These are phyloP conservation scores for Astraeus odoratus DNA, from an alignment of 768 basidiomycete genomes.

Conservation along the genomic window DNA sequence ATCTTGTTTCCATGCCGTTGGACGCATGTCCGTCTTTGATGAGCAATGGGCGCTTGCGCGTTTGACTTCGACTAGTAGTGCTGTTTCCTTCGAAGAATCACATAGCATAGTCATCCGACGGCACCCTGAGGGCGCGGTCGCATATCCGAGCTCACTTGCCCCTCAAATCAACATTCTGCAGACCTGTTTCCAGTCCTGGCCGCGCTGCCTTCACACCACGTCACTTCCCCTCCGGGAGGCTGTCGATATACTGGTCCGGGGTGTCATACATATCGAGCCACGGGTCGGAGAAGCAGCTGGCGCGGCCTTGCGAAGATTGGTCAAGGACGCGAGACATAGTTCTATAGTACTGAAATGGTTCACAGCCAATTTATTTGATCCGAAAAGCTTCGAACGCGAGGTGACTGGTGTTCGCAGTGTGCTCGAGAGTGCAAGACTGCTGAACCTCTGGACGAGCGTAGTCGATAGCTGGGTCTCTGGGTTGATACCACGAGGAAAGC, in stretches of 20 bases:
- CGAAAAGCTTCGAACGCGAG: slow-evolving; percentile 54
- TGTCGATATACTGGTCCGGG: slow-evolving; percentile 73
- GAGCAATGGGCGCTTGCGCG: slow-evolving; percentile 71
- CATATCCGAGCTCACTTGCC: slow-evolving; percentile 54
- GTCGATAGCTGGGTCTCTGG: slow-evolving; percentile 62
- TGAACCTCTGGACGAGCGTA: slow-evolving; percentile 67
- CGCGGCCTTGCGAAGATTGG: slow-evolving; percentile 64
- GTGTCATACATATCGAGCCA: slow-evolving; percentile 83
- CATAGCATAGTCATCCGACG: slow-evolving; percentile 61
- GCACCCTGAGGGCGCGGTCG: slow-evolving; percentile 56
- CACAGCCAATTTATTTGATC: slow-evolving; percentile 68
- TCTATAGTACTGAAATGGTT: slow-evolving; percentile 56
- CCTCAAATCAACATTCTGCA: slow-evolving; percentile 68
- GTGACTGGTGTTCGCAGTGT: slow-evolving; percentile 55
- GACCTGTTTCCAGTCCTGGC: slow-evolving; percentile 78
- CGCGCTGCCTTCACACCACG: slow-evolving; percentile 62
- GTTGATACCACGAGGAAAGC: slow-evolving; percentile 33
- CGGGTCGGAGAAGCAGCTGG: slow-evolving; percentile 60
- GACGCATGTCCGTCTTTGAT: slow-evolving; percentile 77
- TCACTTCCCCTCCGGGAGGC: slow-evolving; percentile 49
- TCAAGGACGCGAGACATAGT: slow-evolving; percentile 51
- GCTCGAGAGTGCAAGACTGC: slow-evolving; percentile 58
- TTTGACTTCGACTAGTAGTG: slow-evolving; percentile 27
- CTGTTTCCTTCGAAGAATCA: slow-evolving; percentile 59
- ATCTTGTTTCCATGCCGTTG: slow-evolving; percentile 57